Evolutionary conservation across 805 yeast genomes (phyloP), one percentile per base, ranked within the genome.

Genomic region (Candida sonorensis): DNA sequence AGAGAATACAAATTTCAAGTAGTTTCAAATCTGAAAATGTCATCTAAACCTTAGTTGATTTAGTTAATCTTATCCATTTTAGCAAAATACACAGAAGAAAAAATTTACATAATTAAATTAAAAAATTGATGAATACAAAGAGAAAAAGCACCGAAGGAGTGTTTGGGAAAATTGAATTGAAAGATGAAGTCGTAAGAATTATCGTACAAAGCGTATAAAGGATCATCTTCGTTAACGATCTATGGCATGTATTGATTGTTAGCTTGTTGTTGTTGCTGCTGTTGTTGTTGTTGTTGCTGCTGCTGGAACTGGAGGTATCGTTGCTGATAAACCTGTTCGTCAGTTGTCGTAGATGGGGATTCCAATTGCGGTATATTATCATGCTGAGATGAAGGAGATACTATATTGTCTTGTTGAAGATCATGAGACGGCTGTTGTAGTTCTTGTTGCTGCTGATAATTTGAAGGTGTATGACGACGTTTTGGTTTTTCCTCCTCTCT

Each of bases 401-500:
- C 32, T 7, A 31, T 20, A 12, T 17, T 7, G 19, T 16, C 23
- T 7, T n/a, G n/a, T n/a, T n/a, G n/a, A n/a, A n/a, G n/a, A n/a
- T 25, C 18, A 8, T 17, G 32, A 11, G 32, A 35, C 7, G 21
- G 23, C 4, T 26, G 24, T 14, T 18, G 19, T 18, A 30, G 31
- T 14, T 28, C 33, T 19, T 15, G 19, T 17, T 24, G 33, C 25
- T 45, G 50, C 29, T 46, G 45, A 40, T 51, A 52, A 16, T 57
- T 36, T 25, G 31, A 31, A 26, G 36, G 51, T 21, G 38, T 33
- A 29, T 39, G 43, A 24, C 45, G 44, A 30, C 42, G 40, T 32
- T 69, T 72, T 4, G 73, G 74, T 55, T 68, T 75, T 48, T 77
- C 86, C 51, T 79, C 87, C 46, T 83, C 94, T 36, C 97, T 66